Base-by-base conservation (phyloP, 441 rosid genomes). In the Adansonia madagascariensis region DNA sequence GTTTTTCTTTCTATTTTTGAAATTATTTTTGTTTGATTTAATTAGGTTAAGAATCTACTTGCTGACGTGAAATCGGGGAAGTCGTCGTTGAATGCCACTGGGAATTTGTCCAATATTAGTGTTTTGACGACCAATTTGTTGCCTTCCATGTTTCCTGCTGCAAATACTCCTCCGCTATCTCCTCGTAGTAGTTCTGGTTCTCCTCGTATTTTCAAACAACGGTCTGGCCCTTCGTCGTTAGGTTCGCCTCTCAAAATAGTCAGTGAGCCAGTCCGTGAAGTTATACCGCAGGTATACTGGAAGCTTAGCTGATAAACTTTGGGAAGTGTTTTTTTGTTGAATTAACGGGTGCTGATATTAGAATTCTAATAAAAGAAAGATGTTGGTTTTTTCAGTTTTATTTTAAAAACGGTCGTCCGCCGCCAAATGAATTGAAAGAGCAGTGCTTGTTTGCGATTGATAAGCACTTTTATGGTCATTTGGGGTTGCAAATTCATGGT, bases 151-250 rank as follows among this genome's bases (percentile, higher is more conserved):
- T 90, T 90, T 85, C 84, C 90, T 63, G 84, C 85, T 77, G 90
- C 89, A 56, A 89, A 86, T 56, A 82, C 92, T 56, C 94, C 94
- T 69, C 95, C 95, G 17, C 86, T 91, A 57, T 88, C 95, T 59
- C 95, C 95, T 10, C 85, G 90, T 75, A 78, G 87, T 60, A 79
- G 85, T 10, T 77, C 92, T 35, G 89, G 87, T 56, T 88, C 93
- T 62, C 93, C 91, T 14, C 86, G 89, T 65, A 70, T 78, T 52
- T 80, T 84, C 14, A 87, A 87, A 81, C 91, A 85, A 72, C 88
- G 89, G 81, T 82, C 77, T 10, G 89, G 88, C 57, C 89, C 85
- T 78, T 84, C 87, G 18, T 82, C 89, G 79, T 82, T 88, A 20
- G 89, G 87, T 55, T 88, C 91, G 81, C 90, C 91, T 24, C 79